phyloP scores from a whole-genome alignment of 352 stramenopile species.

The Phytophthora cactorum region DNA sequence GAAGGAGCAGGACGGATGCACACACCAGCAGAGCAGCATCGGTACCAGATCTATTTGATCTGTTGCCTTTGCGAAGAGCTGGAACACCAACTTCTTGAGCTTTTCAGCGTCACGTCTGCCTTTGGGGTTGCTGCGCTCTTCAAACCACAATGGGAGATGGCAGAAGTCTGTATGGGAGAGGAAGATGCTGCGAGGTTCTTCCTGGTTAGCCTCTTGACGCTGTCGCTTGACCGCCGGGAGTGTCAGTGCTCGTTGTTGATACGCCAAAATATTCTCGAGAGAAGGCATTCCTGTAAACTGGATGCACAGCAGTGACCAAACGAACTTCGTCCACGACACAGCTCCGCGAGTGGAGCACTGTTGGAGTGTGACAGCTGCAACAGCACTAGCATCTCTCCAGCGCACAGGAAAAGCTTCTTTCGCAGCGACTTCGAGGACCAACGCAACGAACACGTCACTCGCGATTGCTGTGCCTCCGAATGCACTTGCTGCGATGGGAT shows the following conservation, averaged over 20 bases:
- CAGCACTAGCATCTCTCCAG: slow-evolving; percentile 42
- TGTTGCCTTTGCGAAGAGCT: slow-evolving; percentile 30
- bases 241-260: slow-evolving; percentile 12
- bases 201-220: background rate
- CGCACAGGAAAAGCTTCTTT: slow-evolving; percentile 39
- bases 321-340: slow-evolving; percentile 46
- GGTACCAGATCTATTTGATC: slow-evolving; percentile 26
- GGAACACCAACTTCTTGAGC: slow-evolving; percentile 44
- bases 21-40: slow-evolving; percentile 52
- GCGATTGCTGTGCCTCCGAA: slow-evolving; percentile 13
- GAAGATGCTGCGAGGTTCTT: background rate
- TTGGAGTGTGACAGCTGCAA: slow-evolving; percentile 46
- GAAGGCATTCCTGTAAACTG: slow-evolving; percentile 43
- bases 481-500: slow-evolving; percentile 11
- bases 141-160: slow-evolving; percentile 54
- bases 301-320: slow-evolving; percentile 49
- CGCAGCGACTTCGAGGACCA: slow-evolving; percentile 39
- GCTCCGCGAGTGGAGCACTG: slow-evolving; percentile 12
- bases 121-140: slow-evolving; percentile 3
- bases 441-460: slow-evolving; percentile 46
- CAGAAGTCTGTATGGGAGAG: slow-evolving; percentile 37
- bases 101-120: slow-evolving; percentile 1
- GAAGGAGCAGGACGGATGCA: slow-evolving; percentile 35
- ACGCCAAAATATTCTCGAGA: slow-evolving; percentile 32
- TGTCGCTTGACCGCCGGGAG: slow-evolving; percentile 14